Conservation (phyloP, 2,329 filamentous ascomycete genomes). For the Truncatella angustata region DNA sequence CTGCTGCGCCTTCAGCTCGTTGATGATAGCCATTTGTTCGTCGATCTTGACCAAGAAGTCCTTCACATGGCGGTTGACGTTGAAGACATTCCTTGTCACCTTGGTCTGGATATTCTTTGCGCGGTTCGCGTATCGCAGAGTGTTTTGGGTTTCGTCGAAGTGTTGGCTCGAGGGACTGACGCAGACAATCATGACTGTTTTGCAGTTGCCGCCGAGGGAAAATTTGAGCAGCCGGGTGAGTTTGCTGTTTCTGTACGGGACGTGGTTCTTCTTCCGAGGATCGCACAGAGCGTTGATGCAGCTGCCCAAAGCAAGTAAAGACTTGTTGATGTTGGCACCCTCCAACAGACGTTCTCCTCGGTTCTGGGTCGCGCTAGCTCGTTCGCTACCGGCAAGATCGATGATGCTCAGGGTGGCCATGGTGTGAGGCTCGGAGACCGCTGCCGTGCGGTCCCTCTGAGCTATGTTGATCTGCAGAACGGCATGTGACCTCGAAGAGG, state of each 20-base stretch:
- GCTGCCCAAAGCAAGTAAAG: conserved; percentile 86
- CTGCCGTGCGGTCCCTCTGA: conserved; percentile 89
- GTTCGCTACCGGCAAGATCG: conserved; percentile 92
- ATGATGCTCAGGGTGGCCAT: conserved; percentile 99
- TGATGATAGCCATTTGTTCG: conserved; percentile 95
- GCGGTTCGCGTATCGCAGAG: conserved; percentile 91
- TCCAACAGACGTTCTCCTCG: conserved; percentile 86
- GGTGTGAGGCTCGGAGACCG: conserved; percentile 90
- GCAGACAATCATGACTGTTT: conserved; percentile 99
- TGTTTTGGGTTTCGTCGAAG: conserved; percentile 98
- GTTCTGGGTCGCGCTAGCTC: conserved; percentile 95
- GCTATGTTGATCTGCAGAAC: conserved; percentile 96
- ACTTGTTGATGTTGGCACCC: conserved; percentile 99
- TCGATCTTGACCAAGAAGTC: conserved; percentile 99
- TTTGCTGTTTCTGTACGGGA: conserved; percentile 97
- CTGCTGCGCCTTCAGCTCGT: conserved; percentile 89
- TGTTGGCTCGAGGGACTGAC: conserved; percentile 95
- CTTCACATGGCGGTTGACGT: conserved; percentile 98
- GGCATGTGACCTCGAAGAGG: conserved; percentile 93
- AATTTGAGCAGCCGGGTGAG: conserved; percentile 95
- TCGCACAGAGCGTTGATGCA: conserved; percentile 99
- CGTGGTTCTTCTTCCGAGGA: conserved; percentile 84
- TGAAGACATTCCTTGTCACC: conserved; percentile 98
- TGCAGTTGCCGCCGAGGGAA: conserved; percentile 95
- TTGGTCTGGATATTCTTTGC: conserved; percentile 99